Base-by-base conservation (phyloP, 495 filamentous ascomycete species). In the Penicillium angulare region DNA sequence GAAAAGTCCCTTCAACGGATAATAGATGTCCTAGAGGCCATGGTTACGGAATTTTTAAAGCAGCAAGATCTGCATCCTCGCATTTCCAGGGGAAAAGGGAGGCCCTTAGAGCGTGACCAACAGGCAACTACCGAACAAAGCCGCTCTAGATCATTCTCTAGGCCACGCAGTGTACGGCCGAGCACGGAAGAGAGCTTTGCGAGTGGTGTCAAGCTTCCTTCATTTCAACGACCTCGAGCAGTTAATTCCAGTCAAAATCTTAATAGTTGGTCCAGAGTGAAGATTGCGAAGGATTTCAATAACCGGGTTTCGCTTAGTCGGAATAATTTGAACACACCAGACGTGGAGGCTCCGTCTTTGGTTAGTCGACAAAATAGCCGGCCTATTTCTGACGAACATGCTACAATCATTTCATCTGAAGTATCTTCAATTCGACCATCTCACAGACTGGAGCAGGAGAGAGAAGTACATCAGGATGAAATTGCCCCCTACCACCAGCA, bases 21-120 rank as follows among this genome's bases (percentile, higher is more conserved):
- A 4, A 53, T 81, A 0, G 79, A 85, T 49, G 74, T 92, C 7
- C 61, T 93, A 26, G 71, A 74, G 20, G 80, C 79, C 2, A 82
- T 89, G 65, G 69, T 83, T 13, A 73, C 76, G 46, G 79, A 86
- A 52, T 92, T 92, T 51, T 57, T 93, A 16, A 82, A 77, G 52
- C 82, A 86, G 43, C 74, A 89, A 50, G 74, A 84, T 49, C 79
- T 88, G 64, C 75, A 76, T 7, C 84, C 87, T 16, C 72, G 65
- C 34, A 36, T 41, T 6, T 34, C 35, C 13, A 63, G 57, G 40
- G 61, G 58, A 29, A 63, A 53, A 42, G 27, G 41, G 12, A 52
- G 46, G 1, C 24, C 7, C 8, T 26, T 43, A 5, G 43, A 39
- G 20, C 47, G 47, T 35, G 34, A 6, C 5, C 43, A 47, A 34